Conservation (phyloP, 805 yeast species). For the Candida insectorum region DNA sequence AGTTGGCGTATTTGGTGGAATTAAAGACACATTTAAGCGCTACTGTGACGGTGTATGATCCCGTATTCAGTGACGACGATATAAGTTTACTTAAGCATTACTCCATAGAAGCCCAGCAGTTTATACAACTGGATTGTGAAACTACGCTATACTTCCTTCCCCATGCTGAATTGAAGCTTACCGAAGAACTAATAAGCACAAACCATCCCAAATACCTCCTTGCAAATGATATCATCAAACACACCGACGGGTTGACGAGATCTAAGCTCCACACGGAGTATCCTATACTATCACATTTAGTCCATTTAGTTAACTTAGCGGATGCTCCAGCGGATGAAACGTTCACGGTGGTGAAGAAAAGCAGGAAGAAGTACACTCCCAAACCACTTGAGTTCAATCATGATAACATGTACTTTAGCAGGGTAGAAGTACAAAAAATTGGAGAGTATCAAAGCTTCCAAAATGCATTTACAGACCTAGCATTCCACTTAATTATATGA, state of each 20-base stretch:
- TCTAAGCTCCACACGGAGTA: constrained; percentile 40
- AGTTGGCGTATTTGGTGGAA: constrained; percentile 55
- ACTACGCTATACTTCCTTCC: constrained; percentile 59
- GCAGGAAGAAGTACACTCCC: constrained; percentile 20
- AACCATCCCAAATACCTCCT: constrained; percentile 39
- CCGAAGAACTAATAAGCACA: constrained; percentile 35
- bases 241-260: constrained; percentile 51
- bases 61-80: constrained; percentile 54
- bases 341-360: constrained; percentile 18
- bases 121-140: constrained; percentile 1
- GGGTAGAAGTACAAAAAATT: constrained; percentile 12
- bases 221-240: constrained; percentile 51
- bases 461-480: constrained; percentile 51
- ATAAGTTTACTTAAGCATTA: constrained; percentile 17
- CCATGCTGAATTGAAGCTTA: constrained; percentile 64
- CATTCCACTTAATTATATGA: constrained; percentile 32
- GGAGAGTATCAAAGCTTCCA: constrained; percentile 41
- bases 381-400: constrained; percentile 30
- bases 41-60: constrained; percentile 57
- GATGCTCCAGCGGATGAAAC: constrained; percentile 10
- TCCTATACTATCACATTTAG: constrained; percentile 41
- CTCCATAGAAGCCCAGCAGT: constrained; percentile 13
- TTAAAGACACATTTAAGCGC: constrained; percentile 20
- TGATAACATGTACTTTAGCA: constrained; percentile 27
- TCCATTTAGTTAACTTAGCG: constrained; percentile 14